Conservation (phyloP, 371 early-diverging fungal species). For the Syncephalastrum racemosum region DNA sequence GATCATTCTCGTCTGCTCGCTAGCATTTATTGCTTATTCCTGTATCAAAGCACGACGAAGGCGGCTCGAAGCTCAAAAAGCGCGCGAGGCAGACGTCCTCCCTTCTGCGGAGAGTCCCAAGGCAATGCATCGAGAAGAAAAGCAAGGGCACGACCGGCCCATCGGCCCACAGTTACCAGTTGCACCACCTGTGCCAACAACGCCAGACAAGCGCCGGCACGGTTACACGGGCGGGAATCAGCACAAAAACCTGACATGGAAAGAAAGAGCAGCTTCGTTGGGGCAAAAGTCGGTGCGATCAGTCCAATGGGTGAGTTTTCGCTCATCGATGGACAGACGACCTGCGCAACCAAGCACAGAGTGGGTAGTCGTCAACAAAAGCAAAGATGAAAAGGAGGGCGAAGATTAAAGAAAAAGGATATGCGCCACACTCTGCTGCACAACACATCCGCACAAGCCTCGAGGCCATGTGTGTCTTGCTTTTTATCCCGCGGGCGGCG, state of each 20-base stretch:
- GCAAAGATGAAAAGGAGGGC: not conserved
- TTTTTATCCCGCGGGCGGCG: no score
- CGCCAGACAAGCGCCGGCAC: not conserved
- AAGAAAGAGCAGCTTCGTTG: constrained; percentile 13
- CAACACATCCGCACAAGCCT: no score
- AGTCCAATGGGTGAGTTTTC: constrained; percentile 19
- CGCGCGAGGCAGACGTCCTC: not conserved
- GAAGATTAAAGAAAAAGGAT: no score
- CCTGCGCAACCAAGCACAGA: not conserved
- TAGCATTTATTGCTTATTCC: not conserved
- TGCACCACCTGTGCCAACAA: constrained; percentile 1
- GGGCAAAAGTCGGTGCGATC: constrained; percentile 20
- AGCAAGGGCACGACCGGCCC: not conserved
- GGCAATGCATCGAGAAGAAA: not conserved
- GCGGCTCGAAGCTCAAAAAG: not conserved
- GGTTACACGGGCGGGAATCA: constrained; percentile 2
- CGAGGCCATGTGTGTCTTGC: no score
- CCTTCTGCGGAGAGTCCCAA: not conserved
- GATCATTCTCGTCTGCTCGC: not conserved
- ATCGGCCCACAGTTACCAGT: not conserved
- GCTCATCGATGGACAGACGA: constrained; percentile 14
- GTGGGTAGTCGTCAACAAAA: constrained; percentile 11
- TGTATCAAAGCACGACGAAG: not conserved
- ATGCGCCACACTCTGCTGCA: no score
- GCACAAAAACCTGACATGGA: not conserved